Conservation (phyloP, 1,139 yeast genomes). For the Geotrichum bryndzae region DNA sequence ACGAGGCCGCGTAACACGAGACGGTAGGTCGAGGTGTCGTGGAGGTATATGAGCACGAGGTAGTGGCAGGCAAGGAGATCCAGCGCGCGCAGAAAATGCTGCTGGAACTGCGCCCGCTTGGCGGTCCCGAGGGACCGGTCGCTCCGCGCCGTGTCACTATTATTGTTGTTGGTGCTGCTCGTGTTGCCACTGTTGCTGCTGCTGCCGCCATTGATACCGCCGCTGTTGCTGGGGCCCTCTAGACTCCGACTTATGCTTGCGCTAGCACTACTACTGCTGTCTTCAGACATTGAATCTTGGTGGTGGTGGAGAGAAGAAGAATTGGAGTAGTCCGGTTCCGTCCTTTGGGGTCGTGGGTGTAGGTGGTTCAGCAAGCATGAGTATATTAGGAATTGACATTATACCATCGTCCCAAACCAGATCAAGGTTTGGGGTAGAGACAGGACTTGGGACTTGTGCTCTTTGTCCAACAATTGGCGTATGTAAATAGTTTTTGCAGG, state of each 20-base stretch:
- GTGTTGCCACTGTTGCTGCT: neutral
- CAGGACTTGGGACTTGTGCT: too few species aligned
- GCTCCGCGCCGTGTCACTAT: neutral
- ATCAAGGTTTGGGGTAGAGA: too few species aligned
- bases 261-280: neutral
- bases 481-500: too few species aligned
- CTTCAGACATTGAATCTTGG: neutral
- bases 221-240: neutral
- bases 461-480: too few species aligned
- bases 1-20: conserved; percentile 25
- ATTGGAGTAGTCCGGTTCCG: too few species aligned
- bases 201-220: neutral
- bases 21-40: conserved; percentile 21
- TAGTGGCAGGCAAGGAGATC: conserved; percentile 21
- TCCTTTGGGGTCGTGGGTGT: too few species aligned
- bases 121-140: neutral
- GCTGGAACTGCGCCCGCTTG: conserved; percentile 19
- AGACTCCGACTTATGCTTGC: neutral
- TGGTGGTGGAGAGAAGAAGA: too few species aligned
- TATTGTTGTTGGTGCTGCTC: neutral
- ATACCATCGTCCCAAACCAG: too few species aligned
- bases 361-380: too few species aligned
- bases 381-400: too few species aligned
- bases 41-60: conserved; percentile 14
- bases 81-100: conserved; percentile 24